phyloP scores from a whole-genome alignment of 2,329 filamentous ascomycete species.

The Diaporthe eres region DNA sequence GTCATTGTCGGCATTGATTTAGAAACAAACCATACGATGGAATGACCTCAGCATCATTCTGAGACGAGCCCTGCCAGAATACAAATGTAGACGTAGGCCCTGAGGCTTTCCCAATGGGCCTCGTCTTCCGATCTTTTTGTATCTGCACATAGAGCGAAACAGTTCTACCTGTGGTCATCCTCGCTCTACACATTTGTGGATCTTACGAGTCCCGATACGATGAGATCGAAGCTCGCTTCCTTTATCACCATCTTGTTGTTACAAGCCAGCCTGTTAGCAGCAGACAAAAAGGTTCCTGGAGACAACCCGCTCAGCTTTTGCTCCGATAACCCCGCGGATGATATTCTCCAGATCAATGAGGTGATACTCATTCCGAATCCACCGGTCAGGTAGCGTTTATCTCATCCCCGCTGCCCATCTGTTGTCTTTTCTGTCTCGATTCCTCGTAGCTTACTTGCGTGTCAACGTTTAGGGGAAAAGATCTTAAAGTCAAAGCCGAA shows the following conservation, averaged over 20 bases:
- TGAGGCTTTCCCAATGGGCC: no score
- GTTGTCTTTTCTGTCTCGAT: neutral
- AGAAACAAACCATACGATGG: neutral
- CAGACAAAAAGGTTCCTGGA: neutral
- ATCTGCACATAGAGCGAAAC: neutral
- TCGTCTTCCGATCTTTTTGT: neutral
- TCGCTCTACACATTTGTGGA: neutral
- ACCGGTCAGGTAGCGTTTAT: neutral
- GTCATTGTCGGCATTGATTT: neutral
- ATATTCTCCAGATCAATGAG: neutral
- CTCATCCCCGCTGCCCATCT: neutral
- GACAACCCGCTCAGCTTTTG: neutral
- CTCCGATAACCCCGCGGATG: neutral
- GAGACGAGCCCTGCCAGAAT: neutral
- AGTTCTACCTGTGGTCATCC: neutral
- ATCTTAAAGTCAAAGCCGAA: neutral
- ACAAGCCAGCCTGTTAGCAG: neutral
- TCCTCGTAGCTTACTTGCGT: neutral
- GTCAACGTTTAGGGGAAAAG: neutral
- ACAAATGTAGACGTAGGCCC: neutral
- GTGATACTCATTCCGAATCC: neutral
- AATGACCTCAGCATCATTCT: neutral
- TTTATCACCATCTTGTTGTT: neutral
- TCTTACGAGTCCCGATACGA: neutral
- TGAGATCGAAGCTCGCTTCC: neutral